Conservation (phyloP, 257 asterid species). For the Oldenlandia corymbosa region DNA sequence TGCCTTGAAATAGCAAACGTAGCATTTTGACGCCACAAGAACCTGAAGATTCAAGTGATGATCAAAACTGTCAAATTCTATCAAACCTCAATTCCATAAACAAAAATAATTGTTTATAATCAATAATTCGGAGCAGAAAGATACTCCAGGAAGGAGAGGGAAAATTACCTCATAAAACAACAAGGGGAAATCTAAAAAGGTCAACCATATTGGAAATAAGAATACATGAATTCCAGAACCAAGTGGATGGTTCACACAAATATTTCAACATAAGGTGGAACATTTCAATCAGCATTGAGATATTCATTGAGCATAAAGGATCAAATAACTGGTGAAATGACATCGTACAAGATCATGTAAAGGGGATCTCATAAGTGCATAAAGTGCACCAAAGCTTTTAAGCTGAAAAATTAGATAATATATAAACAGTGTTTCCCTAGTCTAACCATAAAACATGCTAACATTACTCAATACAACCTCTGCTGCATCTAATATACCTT, state of each 20-base stretch:
- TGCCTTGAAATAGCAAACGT: slow-evolving; percentile 92
- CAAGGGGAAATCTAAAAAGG: not conserved
- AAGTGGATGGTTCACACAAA: not conserved
- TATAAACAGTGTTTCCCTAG: not conserved
- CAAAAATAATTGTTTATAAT: not conserved
- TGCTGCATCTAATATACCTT: slow-evolving; percentile 43
- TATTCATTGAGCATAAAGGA: not conserved
- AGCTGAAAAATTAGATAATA: not conserved
- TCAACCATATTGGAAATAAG: not conserved
- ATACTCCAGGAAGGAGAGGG: not conserved
- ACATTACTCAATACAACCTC: not conserved
- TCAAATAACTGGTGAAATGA: not conserved
- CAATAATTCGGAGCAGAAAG: not conserved
- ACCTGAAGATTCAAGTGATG: slow-evolving; percentile 37
- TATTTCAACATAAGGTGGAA: not conserved
- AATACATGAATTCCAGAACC: not conserved
- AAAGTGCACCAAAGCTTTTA: slow-evolving; percentile 3
- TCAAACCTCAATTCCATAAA: not conserved
- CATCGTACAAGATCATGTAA: not conserved
- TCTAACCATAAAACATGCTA: slow-evolving; percentile 1
- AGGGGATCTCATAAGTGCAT: not conserved
- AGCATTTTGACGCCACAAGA: slow-evolving; percentile 91
- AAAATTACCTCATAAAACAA: not conserved
- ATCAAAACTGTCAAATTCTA: not conserved
- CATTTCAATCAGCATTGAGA: not conserved